These are phyloP conservation scores for Physcomitrium patens DNA, from an alignment of 225 moss, liverwort and hornwort species.

Conservation along the genomic window DNA sequence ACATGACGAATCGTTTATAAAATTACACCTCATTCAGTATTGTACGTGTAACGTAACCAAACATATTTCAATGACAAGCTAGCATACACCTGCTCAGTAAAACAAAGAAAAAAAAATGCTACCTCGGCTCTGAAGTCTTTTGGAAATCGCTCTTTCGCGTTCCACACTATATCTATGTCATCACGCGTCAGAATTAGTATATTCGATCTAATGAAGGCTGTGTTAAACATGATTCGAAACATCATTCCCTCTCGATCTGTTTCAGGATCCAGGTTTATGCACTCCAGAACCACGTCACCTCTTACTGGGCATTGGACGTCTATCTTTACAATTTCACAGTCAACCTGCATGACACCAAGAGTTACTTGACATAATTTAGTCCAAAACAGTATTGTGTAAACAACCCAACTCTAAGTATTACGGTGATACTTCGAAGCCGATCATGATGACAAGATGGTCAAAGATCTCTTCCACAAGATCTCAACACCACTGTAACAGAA, in stretches of 20 bases:
- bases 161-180: constrained; percentile 98
- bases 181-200: constrained; percentile 90
- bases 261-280: constrained; percentile 88
- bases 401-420: neutral
- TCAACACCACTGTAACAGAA: no score
- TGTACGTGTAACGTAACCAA: neutral
- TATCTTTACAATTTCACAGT: constrained; percentile 97
- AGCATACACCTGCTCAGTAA: constrained; percentile 15
- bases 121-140: constrained; percentile 98
- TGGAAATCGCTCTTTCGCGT: constrained; percentile 93
- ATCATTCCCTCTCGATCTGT: constrained; percentile 99
- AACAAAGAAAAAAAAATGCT: constrained; percentile 21
- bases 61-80: neutral
- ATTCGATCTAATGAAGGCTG: constrained; percentile 96
- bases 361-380: constrained; percentile 1
- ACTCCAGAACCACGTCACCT: constrained; percentile 99
- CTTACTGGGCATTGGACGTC: constrained; percentile 90
- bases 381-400: neutral
- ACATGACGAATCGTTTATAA: constrained; percentile 9
- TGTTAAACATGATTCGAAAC: constrained; percentile 99
- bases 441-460: constrained; percentile 10
- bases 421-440: constrained; percentile 8
- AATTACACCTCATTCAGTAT: neutral
- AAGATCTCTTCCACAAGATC: neutral
- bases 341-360: constrained; percentile 58